Conservation (phyloP, 371 early-diverging fungal genomes). For the Mucor piriformis region DNA sequence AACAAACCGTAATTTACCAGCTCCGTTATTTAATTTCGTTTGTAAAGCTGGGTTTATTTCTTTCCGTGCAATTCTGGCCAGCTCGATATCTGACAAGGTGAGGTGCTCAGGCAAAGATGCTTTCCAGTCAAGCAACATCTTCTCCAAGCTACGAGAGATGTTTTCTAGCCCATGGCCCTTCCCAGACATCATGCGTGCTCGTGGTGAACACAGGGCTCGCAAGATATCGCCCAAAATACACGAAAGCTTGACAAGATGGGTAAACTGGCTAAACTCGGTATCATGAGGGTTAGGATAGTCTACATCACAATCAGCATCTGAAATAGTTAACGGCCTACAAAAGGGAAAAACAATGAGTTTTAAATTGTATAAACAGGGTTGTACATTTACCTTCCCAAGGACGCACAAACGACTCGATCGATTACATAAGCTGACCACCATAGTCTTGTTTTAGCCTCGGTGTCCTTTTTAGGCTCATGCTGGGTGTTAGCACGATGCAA, state of each 20-base stretch:
- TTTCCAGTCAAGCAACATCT: conserved; percentile 35
- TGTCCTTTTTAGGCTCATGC: conserved; percentile 18
- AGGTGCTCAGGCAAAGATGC: conserved; percentile 25
- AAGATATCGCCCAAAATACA: conserved; percentile 41
- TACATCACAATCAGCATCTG: conserved; percentile 50
- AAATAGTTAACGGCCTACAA: conserved; percentile 40
- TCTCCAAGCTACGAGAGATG: conserved; percentile 24
- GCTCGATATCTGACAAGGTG: conserved; percentile 20
- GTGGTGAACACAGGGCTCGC: conserved; percentile 37
- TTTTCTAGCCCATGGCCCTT: conserved; percentile 27
- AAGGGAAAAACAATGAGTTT: no score
- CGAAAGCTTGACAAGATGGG: conserved; percentile 30
- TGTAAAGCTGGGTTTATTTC: conserved; percentile 16
- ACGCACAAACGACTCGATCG: conserved; percentile 47
- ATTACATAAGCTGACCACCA: conserved; percentile 53
- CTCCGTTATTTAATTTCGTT: conserved; percentile 36
- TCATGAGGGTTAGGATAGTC: conserved; percentile 29
- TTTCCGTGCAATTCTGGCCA: conserved; percentile 17
- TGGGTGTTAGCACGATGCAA: conserved; percentile 41
- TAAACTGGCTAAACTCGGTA: conserved; percentile 18
- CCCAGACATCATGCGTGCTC: conserved; percentile 28
- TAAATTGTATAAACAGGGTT: not conserved
- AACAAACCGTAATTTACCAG: conserved; percentile 29
- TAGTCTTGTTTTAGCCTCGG: conserved; percentile 34
- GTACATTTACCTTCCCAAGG: conserved; percentile 44